Percentiles rank a stretch among this genome's conserved stretches.
Evolutionary conservation across 352 stramenopile species (phyloP).

Genomic region (Thraustotheca clavata): DNA sequence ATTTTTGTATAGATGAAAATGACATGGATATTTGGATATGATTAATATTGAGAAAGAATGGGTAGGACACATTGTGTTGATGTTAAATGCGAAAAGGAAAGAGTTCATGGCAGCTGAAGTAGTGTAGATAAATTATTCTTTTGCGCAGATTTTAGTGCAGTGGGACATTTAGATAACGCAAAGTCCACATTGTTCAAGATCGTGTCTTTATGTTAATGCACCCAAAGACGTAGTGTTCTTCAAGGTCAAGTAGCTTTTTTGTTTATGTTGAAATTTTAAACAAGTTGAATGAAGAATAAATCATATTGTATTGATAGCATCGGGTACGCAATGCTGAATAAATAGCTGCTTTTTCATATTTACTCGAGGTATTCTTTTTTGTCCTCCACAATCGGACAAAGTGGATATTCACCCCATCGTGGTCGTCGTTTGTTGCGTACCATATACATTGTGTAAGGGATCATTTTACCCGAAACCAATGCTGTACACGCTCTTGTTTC

Average conservation of each 20-base stretch:
- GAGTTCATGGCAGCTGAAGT: too few relatives aligned
- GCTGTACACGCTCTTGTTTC: background rate
- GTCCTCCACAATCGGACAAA: background rate
- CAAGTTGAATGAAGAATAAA: background rate
- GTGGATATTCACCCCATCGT: background rate
- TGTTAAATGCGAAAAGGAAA: too few relatives aligned
- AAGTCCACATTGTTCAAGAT: background rate
- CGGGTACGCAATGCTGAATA: background rate
- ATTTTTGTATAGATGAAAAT: too few relatives aligned
- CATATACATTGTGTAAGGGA: constrained; percentile 18
- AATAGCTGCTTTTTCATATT: background rate
- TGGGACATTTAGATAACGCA: too few relatives aligned
- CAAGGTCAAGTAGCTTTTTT: background rate
- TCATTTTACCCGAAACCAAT: constrained; percentile 8
- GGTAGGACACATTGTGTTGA: too few relatives aligned
- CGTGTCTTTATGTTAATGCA: background rate
- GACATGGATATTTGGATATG: too few relatives aligned
- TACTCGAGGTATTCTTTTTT: background rate
- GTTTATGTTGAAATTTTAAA: background rate
- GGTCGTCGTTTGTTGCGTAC: constrained; percentile 7
- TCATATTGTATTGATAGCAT: background rate
- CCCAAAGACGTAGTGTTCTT: too few relatives aligned
- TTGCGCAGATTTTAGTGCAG: too few relatives aligned
- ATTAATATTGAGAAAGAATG: too few relatives aligned
- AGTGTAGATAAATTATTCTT: too few relatives aligned